These are phyloP conservation scores for Triangularia setosa DNA, from an alignment of 2,329 filamentous ascomycete genomes.

Conservation along the genomic window DNA sequence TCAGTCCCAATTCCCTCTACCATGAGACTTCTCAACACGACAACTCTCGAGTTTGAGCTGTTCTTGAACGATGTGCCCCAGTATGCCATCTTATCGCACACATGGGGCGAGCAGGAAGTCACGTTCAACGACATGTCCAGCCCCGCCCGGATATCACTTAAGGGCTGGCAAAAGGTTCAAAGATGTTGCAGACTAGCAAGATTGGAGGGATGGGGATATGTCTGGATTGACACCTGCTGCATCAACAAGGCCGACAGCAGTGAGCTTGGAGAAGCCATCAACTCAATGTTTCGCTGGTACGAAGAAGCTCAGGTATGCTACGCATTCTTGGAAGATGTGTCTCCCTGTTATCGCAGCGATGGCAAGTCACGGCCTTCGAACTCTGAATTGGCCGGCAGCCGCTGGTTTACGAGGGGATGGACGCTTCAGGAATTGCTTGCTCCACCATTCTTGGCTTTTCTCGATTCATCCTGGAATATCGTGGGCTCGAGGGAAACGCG, in stretches of 20 bases:
- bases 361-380: background rate
- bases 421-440: conserved; percentile 19
- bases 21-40: background rate
- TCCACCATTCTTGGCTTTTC: conserved; percentile 8
- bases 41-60: background rate
- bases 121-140: conserved; percentile 9
- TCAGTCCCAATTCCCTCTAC: background rate
- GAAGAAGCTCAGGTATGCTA: conserved; percentile 9
- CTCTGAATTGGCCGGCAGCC: background rate
- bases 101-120: conserved; percentile 15
- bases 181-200: conserved; percentile 17
- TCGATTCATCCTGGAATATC: conserved; percentile 18
- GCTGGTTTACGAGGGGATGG: conserved; percentile 17
- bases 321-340: conserved; percentile 12
- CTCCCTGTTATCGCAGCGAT: background rate
- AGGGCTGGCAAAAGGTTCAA: conserved; percentile 19
- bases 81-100: conserved; percentile 21
- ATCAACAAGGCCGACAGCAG: conserved; percentile 20
- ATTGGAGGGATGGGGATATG: conserved; percentile 14
- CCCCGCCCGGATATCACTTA: background rate
- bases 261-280: conserved; percentile 18
- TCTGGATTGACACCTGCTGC: conserved; percentile 25
- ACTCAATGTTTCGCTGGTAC: conserved; percentile 18
- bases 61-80: background rate
- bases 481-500: background rate